Conservation (phyloP, 176 grass and related monocot genomes). For the Zizania latifolia region DNA sequence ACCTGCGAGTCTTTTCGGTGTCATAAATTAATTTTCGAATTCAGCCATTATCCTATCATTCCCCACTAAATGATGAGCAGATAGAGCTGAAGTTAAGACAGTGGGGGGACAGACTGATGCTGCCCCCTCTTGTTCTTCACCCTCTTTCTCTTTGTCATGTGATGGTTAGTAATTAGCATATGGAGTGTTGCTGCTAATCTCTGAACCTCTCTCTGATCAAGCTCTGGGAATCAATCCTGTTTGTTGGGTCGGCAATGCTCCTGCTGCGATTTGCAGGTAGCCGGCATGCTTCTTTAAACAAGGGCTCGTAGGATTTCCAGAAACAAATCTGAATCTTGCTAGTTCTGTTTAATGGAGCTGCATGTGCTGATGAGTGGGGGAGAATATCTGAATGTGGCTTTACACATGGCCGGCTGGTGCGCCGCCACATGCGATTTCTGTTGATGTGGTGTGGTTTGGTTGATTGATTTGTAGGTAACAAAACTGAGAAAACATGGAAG, state of each 20-base stretch:
- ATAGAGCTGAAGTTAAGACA: conserved; percentile 25
- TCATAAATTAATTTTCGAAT: background rate
- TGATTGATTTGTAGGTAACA: conserved; percentile 1
- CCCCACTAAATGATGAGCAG: conserved; percentile 38
- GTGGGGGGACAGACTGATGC: conserved; percentile 24
- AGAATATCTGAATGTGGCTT: background rate
- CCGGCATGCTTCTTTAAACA: conserved; percentile 33
- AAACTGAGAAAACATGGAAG: conserved; percentile 19
- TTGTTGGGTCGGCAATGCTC: background rate
- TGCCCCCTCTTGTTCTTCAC: conserved; percentile 3
- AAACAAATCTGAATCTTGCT: conserved; percentile 24
- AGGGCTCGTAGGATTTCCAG: background rate
- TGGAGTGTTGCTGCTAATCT: background rate
- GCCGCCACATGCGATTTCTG: background rate
- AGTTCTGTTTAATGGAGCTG: background rate
- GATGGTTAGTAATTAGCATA: conserved; percentile 9
- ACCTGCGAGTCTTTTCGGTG: background rate
- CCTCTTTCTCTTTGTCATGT: background rate
- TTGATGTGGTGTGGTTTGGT: background rate
- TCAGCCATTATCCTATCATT: conserved; percentile 47
- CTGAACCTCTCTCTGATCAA: background rate
- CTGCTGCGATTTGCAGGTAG: background rate
- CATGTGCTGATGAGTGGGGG: background rate
- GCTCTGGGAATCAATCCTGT: background rate
- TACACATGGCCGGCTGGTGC: conserved; percentile 12